Evolutionary conservation across 306 rosid species (phyloP), one percentile per base, ranked within the genome.

Genomic region (Inga leiocalycina): DNA sequence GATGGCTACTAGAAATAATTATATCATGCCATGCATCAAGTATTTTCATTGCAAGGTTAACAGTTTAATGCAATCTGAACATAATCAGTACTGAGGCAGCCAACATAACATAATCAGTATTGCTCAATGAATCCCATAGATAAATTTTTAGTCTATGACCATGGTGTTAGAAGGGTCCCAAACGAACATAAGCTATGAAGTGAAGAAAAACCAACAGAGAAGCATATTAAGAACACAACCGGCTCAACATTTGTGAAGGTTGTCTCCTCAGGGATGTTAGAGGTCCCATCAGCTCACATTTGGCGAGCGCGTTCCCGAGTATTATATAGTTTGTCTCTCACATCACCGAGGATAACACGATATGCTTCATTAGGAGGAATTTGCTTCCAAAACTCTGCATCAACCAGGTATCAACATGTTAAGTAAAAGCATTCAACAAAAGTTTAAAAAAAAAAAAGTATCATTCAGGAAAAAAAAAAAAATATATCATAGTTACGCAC

Each of bases 381-480:
- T 32, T 27, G 39, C 34, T 64, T 64, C 69, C 69, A 64, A 64
- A 64, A 30, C 69, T 64, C 69, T 64, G 69, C 69, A 64, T 64
- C 69, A 64, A 64, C 5, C 15, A 30, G 13, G 69, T 19, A 27
- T 27, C 20, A 27, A 27, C 12, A 62, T 62, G 17, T 24, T 22
- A n/a, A 61, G 35, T 35, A 3, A 37, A 37, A 37, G 41, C 41
- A 37, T 37, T 37, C 34, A 32, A 3, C 34, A 32, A 32, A 32
- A 32, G 34, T 32, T 32, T 2, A 32, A 32, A 32, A 32, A 32
- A 4, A 37, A 37, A 62, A 62, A 62, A 20, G 65, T 10, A 62
- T 62, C 17, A 62, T 62, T 54, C 11, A 5, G 4, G 20, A 35
- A 22, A 24, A 61, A 61, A 56, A 56, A 52, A 39, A 49, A n/a